A percentile compares a stretch with the other conserved stretches of the same genome.
These are phyloP conservation scores for Amanita jacksonii DNA, from an alignment of 768 basidiomycete genomes.

Conservation along the genomic window DNA sequence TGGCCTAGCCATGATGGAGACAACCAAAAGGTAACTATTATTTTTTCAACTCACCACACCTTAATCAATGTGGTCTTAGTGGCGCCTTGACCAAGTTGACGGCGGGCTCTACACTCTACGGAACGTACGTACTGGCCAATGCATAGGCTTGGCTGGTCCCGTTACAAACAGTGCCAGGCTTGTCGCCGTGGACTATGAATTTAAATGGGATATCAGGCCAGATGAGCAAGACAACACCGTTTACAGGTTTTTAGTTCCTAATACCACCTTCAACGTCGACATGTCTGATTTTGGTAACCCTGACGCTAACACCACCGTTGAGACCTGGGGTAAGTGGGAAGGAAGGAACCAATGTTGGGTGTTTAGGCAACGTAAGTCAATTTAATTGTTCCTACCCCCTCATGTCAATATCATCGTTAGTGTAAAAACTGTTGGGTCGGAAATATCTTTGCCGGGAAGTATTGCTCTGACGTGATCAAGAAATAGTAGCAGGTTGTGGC, in stretches of 20 bases:
- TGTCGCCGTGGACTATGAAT: constrained; percentile 3
- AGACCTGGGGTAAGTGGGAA: constrained; percentile 4
- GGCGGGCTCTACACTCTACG: constrained; percentile 15
- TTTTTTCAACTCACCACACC: neutral
- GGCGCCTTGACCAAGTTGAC: constrained; percentile 10
- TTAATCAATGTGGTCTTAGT: constrained; percentile 9
- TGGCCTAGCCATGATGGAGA: constrained; percentile 5
- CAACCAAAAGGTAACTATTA: constrained; percentile 4
- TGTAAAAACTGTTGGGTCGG: no score
- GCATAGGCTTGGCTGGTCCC: constrained; percentile 10
- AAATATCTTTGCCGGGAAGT: no score
- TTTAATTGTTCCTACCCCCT: no score
- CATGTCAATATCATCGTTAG: no score
- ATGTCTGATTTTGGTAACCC: constrained; percentile 1
- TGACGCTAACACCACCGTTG: constrained; percentile 1
- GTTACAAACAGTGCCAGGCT: constrained; percentile 8
- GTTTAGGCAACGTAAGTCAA: constrained; percentile 3
- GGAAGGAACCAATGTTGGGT: constrained; percentile 8
- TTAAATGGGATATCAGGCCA: constrained; percentile 14
- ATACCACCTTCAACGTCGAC: constrained; percentile 4
- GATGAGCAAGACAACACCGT: constrained; percentile 10
- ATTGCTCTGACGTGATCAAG: no score
- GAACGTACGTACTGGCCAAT: constrained; percentile 13
- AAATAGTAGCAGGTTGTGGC: no score
- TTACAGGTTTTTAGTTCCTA: constrained; percentile 14